phyloP scores from a whole-genome alignment of 1,139 yeast genomes.

The Kodamaea fungicola region DNA sequence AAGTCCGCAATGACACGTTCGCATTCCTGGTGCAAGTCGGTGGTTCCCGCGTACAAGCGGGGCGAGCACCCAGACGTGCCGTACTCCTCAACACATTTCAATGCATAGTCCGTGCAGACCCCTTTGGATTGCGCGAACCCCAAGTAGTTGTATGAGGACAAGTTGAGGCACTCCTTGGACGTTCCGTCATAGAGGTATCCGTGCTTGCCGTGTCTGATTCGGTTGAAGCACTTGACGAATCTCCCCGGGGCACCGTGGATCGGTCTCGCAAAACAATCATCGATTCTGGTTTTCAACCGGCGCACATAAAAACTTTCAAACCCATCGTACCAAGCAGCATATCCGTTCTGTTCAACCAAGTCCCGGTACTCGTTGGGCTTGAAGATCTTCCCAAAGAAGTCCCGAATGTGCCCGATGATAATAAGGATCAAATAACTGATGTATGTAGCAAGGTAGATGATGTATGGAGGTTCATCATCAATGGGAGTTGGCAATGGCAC shows the following conservation, averaged over 20 bases:
- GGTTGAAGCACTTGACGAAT: conserved; percentile 73
- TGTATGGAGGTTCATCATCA: conserved; percentile 84
- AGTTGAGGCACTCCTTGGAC: conserved; percentile 72
- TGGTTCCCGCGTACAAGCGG: conserved; percentile 70
- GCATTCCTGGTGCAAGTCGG: conserved; percentile 69
- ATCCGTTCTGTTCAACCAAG: conserved; percentile 77
- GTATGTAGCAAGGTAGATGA: conserved; percentile 76
- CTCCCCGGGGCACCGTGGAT: conserved; percentile 98
- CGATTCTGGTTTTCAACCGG: conserved; percentile 83
- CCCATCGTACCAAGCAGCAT: conserved; percentile 94
- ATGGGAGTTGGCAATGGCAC: conserved; percentile 57
- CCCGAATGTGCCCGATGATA: conserved; percentile 85
- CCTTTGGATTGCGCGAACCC: conserved; percentile 98
- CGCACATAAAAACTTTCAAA: conserved; percentile 93
- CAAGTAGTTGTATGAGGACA: conserved; percentile 87
- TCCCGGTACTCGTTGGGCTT: conserved; percentile 62
- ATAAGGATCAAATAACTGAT: conserved; percentile 78
- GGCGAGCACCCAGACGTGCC: conserved; percentile 84
- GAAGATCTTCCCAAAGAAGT: conserved; percentile 77
- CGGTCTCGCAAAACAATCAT: conserved; percentile 94
- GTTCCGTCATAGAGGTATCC: conserved; percentile 71
- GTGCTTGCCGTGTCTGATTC: conserved; percentile 62
- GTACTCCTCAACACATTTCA: conserved; percentile 56
- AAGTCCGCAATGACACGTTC: conserved; percentile 79
- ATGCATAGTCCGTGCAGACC: conserved; percentile 78